Conservation (phyloP, 805 yeast species). For the Suhomyces faveliae region DNA sequence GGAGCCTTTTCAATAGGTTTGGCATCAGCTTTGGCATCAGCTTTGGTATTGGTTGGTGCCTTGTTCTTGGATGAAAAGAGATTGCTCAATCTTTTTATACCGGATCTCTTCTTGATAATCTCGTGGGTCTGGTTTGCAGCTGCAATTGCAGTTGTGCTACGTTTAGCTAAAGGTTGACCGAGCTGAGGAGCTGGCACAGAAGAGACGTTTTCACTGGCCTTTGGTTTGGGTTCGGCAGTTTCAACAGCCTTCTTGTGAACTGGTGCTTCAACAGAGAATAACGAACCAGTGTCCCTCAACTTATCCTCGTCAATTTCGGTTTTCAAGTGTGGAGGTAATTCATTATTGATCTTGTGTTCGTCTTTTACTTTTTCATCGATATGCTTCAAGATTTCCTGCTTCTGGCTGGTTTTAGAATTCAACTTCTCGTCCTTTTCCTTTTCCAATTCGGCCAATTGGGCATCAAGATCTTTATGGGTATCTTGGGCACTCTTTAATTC, state of each 20-base stretch:
- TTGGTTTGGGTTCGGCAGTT: conserved; percentile 10
- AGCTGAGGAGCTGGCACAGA: conserved; percentile 1
- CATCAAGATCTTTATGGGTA: conserved; percentile 36
- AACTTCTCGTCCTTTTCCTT: conserved; percentile 36
- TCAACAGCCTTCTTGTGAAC: conserved; percentile 10
- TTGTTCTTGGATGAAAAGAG: conserved; percentile 13
- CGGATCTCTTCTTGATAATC: conserved; percentile 9
- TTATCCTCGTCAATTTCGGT: conserved; percentile 33
- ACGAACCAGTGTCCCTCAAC: conserved; percentile 38
- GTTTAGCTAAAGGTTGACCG: not conserved
- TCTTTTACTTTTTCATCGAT: conserved; percentile 42
- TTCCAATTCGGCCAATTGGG: conserved; percentile 42
- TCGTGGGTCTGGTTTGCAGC: conserved; percentile 7
- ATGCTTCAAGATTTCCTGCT: conserved; percentile 29
- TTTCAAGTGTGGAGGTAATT: conserved; percentile 53
- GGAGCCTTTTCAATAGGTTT: conserved; percentile 11
- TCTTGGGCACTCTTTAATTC: conserved; percentile 27
- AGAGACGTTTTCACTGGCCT: not conserved
- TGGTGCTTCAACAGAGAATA: conserved; percentile 32
- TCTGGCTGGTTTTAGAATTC: conserved; percentile 36
- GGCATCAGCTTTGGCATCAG: conserved; percentile 3
- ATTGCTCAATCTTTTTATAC: conserved; percentile 21
- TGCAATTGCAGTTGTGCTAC: conserved; percentile 1
- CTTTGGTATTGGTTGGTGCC: conserved; percentile 3
- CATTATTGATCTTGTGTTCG: conserved; percentile 47